Conservation (phyloP, 2,329 filamentous ascomycete species). For the Phoma herbarum region DNA sequence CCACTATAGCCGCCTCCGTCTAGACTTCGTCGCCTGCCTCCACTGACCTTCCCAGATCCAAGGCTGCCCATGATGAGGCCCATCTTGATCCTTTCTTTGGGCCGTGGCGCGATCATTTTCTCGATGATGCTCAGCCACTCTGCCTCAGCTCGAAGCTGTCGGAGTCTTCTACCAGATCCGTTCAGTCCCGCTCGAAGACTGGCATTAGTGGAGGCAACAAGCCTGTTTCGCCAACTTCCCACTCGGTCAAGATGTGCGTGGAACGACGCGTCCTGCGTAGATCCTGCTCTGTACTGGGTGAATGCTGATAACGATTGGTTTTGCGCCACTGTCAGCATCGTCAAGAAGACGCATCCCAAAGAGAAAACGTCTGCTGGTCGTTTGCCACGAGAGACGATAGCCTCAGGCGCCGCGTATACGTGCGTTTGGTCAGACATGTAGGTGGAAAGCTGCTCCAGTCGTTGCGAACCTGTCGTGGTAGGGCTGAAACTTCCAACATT, state of each 20-base stretch:
- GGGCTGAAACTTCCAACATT: constrained; percentile 42
- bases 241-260: constrained; percentile 52
- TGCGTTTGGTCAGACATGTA: constrained; percentile 49
- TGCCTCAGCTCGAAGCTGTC: constrained; percentile 46
- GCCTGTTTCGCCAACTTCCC: constrained; percentile 43
- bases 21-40: constrained; percentile 45
- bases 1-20: constrained; percentile 48
- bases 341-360: constrained; percentile 52
- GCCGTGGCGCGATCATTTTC: constrained; percentile 47
- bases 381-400: constrained; percentile 48
- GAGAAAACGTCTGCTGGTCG: constrained; percentile 52
- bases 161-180: constrained; percentile 41
- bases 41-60: constrained; percentile 40
- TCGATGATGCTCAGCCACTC: constrained; percentile 50
- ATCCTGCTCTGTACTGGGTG: constrained; percentile 45
- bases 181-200: constrained; percentile 40
- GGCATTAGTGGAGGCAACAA: constrained; percentile 44
- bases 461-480: constrained; percentile 37
- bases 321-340: constrained; percentile 51
- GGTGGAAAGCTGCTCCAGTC: constrained; percentile 41
- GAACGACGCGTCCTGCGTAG: constrained; percentile 50
- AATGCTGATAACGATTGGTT: constrained; percentile 48
- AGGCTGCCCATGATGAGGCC: constrained; percentile 39
- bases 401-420: constrained; percentile 52
- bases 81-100: constrained; percentile 49